Evolutionary conservation across 805 yeast genomes (phyloP).

Genomic region (Yamadazyma kitorensis): DNA sequence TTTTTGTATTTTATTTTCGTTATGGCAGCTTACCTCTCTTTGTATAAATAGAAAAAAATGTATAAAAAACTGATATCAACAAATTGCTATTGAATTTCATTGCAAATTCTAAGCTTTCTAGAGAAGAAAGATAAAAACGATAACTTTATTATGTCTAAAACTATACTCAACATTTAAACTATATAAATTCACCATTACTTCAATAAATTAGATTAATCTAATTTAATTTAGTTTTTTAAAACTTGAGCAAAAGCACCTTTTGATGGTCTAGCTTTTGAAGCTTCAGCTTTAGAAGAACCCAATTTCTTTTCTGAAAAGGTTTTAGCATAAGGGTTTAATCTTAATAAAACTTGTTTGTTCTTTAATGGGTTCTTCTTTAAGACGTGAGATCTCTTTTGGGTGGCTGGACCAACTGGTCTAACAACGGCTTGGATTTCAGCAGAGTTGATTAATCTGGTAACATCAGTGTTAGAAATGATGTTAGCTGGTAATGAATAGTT

Average conservation of each 20-base stretch:
- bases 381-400: slow-evolving; percentile 92
- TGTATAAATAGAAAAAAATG: not conserved
- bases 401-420: slow-evolving; percentile 92
- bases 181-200: slow-evolving; percentile 1
- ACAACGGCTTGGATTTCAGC: slow-evolving; percentile 97
- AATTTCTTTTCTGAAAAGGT: slow-evolving; percentile 89
- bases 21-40: not conserved
- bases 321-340: slow-evolving; percentile 99
- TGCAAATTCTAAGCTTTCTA: too few species aligned
- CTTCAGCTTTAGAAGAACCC: slow-evolving; percentile 76
- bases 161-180: slow-evolving; percentile 1
- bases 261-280: slow-evolving; percentile 62
- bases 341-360: slow-evolving; percentile 97
- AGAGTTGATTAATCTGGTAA: slow-evolving; percentile 96
- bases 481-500: slow-evolving; percentile 90
- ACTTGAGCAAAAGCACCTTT: slow-evolving; percentile 68
- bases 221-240: slow-evolving; percentile 47
- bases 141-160: slow-evolving; percentile 1
- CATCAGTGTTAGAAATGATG: slow-evolving; percentile 94
- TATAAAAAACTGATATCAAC: too few species aligned
- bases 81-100: too few species aligned
- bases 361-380: slow-evolving; percentile 94
- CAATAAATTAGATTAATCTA: slow-evolving; percentile 1
- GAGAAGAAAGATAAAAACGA: too few species aligned
- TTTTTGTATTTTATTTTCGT: slow-evolving; percentile 1